Conservation (phyloP, 257 asterid genomes). For the Ehretia macrophylla region DNA sequence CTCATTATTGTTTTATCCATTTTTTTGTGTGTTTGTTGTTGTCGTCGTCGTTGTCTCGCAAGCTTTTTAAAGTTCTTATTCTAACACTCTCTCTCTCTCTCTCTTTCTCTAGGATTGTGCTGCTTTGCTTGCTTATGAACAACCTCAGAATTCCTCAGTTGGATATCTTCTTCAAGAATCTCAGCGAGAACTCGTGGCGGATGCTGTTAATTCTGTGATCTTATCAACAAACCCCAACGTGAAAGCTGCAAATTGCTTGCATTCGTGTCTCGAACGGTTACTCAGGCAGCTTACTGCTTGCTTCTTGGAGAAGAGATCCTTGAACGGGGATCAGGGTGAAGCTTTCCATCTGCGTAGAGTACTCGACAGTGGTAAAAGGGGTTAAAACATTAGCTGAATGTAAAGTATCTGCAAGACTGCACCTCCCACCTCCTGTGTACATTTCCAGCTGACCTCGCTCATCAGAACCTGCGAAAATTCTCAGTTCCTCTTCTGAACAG, state of each 20-base stretch:
- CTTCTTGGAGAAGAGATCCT: slow-evolving; percentile 65
- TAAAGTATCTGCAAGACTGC: background rate
- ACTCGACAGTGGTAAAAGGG: slow-evolving; percentile 47
- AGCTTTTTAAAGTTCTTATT: no score
- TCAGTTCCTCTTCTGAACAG: no score
- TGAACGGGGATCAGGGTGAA: slow-evolving; percentile 84
- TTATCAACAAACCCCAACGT: slow-evolving; percentile 57
- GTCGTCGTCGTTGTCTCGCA: no score
- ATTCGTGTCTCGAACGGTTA: slow-evolving; percentile 73
- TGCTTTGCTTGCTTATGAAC: slow-evolving; percentile 77
- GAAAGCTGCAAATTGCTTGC: slow-evolving; percentile 52
- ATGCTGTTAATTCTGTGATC: slow-evolving; percentile 74
- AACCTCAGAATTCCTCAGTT: slow-evolving; percentile 62
- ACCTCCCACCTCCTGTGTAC: slow-evolving; percentile 18
- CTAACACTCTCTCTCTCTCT: no score
- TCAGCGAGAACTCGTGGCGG: slow-evolving; percentile 88
- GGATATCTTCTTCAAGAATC: slow-evolving; percentile 80
- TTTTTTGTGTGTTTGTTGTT: no score
- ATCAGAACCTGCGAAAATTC: background rate
- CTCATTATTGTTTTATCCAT: no score
- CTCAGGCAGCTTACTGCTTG: slow-evolving; percentile 75
- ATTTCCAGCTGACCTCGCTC: slow-evolving; percentile 1
- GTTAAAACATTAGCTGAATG: slow-evolving; percentile 12
- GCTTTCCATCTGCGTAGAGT: slow-evolving; percentile 62
- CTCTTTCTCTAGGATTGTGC: slow-evolving; percentile 66